Conservation (phyloP, 2,329 filamentous ascomycete species). For the Scedosporium minutisporum region DNA sequence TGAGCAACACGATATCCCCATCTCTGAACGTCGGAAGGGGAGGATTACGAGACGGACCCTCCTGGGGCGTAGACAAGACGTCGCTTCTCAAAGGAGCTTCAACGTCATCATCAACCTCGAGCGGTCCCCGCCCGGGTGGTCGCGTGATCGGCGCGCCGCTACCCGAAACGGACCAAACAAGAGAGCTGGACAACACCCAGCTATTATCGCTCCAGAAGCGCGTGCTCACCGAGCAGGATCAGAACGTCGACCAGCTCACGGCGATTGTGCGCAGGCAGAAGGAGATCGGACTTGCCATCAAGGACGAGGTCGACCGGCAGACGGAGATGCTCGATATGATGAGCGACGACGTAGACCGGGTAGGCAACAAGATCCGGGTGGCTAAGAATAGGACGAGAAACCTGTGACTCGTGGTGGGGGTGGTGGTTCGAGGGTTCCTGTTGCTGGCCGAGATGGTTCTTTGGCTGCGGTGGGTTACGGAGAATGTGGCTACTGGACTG, state of each 20-base stretch:
- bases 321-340: slow-evolving; percentile 59
- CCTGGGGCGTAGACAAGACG: slow-evolving; percentile 1
- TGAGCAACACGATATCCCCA: slow-evolving; percentile 47
- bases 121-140: slow-evolving; percentile 37
- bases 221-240: slow-evolving; percentile 66
- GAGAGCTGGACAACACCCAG: slow-evolving; percentile 67
- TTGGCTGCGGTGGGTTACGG: slow-evolving; percentile 9
- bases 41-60: slow-evolving; percentile 21
- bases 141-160: slow-evolving; percentile 64
- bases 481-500: slow-evolving; percentile 8
- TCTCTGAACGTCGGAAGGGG: slow-evolving; percentile 33
- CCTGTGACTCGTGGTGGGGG: slow-evolving; percentile 34
- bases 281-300: slow-evolving; percentile 69
- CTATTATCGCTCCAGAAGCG: slow-evolving; percentile 65
- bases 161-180: slow-evolving; percentile 65
- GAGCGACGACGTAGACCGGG: slow-evolving; percentile 55
- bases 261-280: slow-evolving; percentile 63
- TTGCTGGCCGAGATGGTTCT: slow-evolving; percentile 3
- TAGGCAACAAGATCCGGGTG: slow-evolving; percentile 60
- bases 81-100: slow-evolving; percentile 15
- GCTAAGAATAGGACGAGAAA: slow-evolving; percentile 64
- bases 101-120: slow-evolving; percentile 18
- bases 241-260: slow-evolving; percentile 58
- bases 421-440: not conserved
- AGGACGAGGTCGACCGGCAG: slow-evolving; percentile 63